phyloP scores from a whole-genome alignment of 768 basidiomycete species.

The Clitopilus hobsonii region DNA sequence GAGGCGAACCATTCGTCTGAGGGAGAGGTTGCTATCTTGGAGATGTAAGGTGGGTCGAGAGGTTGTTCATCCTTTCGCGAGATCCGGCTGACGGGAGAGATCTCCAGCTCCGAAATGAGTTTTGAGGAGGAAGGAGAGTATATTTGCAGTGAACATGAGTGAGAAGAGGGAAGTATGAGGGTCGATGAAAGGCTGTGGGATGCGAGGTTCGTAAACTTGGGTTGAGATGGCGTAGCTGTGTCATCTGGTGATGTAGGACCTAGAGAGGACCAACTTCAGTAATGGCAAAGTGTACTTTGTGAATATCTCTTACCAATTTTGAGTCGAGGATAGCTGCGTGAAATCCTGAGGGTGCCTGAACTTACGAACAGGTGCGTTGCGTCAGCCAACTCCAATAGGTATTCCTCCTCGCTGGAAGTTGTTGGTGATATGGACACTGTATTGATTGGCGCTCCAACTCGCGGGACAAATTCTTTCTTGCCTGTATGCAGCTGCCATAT shows the following conservation, averaged over 20 bases:
- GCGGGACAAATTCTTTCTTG: conserved; percentile 87
- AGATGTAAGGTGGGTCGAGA: conserved; percentile 73
- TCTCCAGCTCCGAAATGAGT: conserved; percentile 82
- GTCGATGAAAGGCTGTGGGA: conserved; percentile 71
- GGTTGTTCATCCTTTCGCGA: conserved; percentile 75
- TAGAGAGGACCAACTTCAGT: too few relatives aligned
- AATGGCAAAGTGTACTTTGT: too few relatives aligned
- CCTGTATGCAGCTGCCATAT: conserved; percentile 93
- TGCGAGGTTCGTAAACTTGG: conserved; percentile 50
- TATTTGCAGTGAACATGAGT: conserved; percentile 92
- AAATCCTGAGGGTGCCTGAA: conserved; percentile 66
- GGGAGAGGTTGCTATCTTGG: conserved; percentile 59
- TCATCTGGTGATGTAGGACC: conserved; percentile 26
- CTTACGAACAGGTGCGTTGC: conserved; percentile 75
- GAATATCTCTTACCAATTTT: conserved; percentile 56
- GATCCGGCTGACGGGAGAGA: conserved; percentile 90
- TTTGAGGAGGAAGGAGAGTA: conserved; percentile 72
- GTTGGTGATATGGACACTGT: conserved; percentile 56
- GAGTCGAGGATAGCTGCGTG: conserved; percentile 69
- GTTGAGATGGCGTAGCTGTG: too few relatives aligned
- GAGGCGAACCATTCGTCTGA: conserved; percentile 92
- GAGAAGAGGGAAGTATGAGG: conserved; percentile 86
- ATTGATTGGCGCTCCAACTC: conserved; percentile 83
- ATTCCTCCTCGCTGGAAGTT: conserved; percentile 71
- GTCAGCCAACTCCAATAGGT: conserved; percentile 78